Percentiles rank a stretch among this genome's conserved stretches.
These are phyloP conservation scores for Sugiyamaella paludigena DNA, from an alignment of 1,139 yeast genomes.

Conservation along the genomic window DNA sequence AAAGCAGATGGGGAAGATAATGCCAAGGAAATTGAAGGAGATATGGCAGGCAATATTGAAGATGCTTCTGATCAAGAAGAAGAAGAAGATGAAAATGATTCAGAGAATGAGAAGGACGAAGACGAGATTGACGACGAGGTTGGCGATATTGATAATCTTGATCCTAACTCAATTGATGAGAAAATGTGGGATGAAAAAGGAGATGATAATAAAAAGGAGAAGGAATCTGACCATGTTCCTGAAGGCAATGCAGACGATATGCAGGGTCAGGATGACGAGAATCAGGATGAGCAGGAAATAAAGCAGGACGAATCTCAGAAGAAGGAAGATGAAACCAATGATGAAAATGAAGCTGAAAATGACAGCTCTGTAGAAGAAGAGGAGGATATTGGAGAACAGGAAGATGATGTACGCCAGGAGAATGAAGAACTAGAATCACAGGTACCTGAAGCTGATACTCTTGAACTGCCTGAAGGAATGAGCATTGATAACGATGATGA, in stretches of 20 bases:
- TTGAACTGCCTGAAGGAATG: conserved; percentile 38
- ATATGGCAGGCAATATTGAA: conserved; percentile 91
- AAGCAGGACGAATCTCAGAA: conserved; percentile 34
- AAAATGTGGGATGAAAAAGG: conserved; percentile 99
- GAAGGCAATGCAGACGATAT: conserved; percentile 83
- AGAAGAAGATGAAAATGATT: conserved; percentile 53
- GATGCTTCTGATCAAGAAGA: conserved; percentile 61
- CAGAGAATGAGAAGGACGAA: conserved; percentile 55
- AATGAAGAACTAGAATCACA: conserved; percentile 46
- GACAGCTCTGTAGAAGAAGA: conserved; percentile 58
- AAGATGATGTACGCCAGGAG: conserved; percentile 81
- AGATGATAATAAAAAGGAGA: conserved; percentile 59
- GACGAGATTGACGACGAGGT: conserved; percentile 79
- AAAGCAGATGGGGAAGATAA: conserved; percentile 56
- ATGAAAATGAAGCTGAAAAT: conserved; percentile 44
- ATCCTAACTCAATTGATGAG: conserved; percentile 94
- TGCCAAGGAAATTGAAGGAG: conserved; percentile 93
- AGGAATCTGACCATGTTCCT: conserved; percentile 63
- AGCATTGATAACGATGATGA: conserved; percentile 38
- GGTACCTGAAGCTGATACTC: conserved; percentile 38
- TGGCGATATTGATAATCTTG: conserved; percentile 85
- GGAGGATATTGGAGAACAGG: conserved; percentile 78
- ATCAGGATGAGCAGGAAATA: conserved; percentile 36
- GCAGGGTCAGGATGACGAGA: conserved; percentile 64
- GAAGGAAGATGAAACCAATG: conserved; percentile 38